Evolutionary conservation across 2,329 filamentous ascomycete species (phyloP).

Genomic region (Septoria linicola): DNA sequence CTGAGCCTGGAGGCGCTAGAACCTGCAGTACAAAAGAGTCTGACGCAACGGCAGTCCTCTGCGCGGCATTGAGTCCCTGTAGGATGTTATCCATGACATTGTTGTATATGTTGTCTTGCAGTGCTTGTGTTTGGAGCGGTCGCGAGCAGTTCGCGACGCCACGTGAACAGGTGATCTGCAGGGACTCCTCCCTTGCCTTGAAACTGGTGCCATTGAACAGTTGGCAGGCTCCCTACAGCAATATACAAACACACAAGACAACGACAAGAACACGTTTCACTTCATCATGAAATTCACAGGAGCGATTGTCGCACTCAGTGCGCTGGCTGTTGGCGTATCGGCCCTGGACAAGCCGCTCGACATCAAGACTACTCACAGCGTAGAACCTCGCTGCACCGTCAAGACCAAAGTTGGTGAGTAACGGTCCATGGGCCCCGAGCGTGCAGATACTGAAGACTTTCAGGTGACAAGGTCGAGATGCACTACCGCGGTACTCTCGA

Average conservation of each 20-base stretch:
- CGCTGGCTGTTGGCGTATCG: conserved; percentile 51
- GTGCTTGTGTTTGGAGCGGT: background rate
- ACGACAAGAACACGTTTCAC: background rate
- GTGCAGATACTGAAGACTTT: background rate
- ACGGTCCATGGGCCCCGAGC: conserved; percentile 2
- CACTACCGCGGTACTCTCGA: conserved; percentile 85
- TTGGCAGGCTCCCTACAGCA: too few species aligned
- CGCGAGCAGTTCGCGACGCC: background rate
- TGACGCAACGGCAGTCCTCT: conserved; percentile 64
- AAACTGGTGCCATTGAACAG: too few species aligned
- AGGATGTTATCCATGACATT: conserved; percentile 56
- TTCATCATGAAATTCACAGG: conserved; percentile 46
- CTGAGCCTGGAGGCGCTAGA: conserved; percentile 65
- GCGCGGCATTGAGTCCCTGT: conserved; percentile 62
- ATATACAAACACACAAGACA: too few species aligned
- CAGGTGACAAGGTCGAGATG: conserved; percentile 76
- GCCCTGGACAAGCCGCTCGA: conserved; percentile 59
- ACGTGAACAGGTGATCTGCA: background rate
- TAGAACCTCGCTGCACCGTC: conserved; percentile 65
- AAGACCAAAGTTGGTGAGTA: conserved; percentile 54
- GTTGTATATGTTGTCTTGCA: background rate
- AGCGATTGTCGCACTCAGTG: conserved; percentile 46
- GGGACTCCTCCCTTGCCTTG: background rate
- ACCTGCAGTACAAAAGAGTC: conserved; percentile 60
- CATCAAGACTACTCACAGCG: conserved; percentile 71